phyloP scores from a whole-genome alignment of 768 basidiomycete genomes.

The Gloeostereum incarnatum region DNA sequence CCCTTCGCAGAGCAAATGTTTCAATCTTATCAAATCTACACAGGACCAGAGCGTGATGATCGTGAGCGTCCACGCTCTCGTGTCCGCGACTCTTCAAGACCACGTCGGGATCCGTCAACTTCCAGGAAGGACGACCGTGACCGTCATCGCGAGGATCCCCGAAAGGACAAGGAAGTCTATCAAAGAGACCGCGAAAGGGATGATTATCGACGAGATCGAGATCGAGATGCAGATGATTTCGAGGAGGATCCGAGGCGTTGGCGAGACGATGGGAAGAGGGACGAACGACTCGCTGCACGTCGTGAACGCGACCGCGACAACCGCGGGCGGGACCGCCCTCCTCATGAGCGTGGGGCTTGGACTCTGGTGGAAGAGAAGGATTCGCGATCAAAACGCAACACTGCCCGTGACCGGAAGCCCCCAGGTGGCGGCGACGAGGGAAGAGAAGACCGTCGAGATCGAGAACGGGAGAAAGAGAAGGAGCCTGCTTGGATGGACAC shows the following conservation, averaged over 20 bases:
- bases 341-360: slow-evolving; percentile 48
- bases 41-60: slow-evolving; percentile 53
- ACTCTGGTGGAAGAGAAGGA: slow-evolving; percentile 60
- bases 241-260: slow-evolving; percentile 65
- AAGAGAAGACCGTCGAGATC: slow-evolving; percentile 36
- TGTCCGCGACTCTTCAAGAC: slow-evolving; percentile 51
- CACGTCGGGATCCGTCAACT: slow-evolving; percentile 49
- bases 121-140: slow-evolving; percentile 47
- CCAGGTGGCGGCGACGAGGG: slow-evolving; percentile 27
- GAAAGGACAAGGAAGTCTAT: slow-evolving; percentile 8
- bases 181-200: slow-evolving; percentile 18
- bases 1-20: background rate
- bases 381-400: slow-evolving; percentile 44
- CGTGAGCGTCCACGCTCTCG: slow-evolving; percentile 59
- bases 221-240: slow-evolving; percentile 41
- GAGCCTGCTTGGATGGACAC: slow-evolving; percentile 94
- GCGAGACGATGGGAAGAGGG: slow-evolving; percentile 77
- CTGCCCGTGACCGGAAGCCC: slow-evolving; percentile 49
- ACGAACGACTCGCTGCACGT: slow-evolving; percentile 61
- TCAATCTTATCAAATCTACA: slow-evolving; percentile 8
- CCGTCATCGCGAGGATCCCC: slow-evolving; percentile 23
- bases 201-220: slow-evolving; percentile 17
- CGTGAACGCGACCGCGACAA: slow-evolving; percentile 44
- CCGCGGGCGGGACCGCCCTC: slow-evolving; percentile 24
- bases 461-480: slow-evolving; percentile 65